These are phyloP conservation scores for Sphaerulina vaccinii DNA, from an alignment of 2,329 filamentous ascomycete species.

Conservation along the genomic window DNA sequence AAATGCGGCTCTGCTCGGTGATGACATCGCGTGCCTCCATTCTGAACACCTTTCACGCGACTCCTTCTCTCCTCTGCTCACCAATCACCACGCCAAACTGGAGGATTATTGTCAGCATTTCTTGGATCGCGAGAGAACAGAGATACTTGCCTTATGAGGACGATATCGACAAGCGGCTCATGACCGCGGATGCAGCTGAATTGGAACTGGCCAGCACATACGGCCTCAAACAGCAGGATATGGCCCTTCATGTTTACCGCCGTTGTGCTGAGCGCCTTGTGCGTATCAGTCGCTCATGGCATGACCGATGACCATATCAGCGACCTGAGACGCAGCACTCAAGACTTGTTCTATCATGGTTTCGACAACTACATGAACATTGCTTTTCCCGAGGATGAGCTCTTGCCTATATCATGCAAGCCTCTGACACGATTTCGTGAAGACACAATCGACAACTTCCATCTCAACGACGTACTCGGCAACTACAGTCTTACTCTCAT, in stretches of 20 bases:
- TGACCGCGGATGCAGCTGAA: slow-evolving; percentile 28
- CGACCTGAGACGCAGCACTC: slow-evolving; percentile 46
- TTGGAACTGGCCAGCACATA: slow-evolving; percentile 24
- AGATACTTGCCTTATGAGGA: too few relatives aligned
- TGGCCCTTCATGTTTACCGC: slow-evolving; percentile 38
- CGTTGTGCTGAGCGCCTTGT: slow-evolving; percentile 35
- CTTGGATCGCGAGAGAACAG: too few relatives aligned
- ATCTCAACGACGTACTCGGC: slow-evolving; percentile 94
- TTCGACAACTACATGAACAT: slow-evolving; percentile 92
- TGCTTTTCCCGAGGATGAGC: slow-evolving; percentile 94
- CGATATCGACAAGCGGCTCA: slow-evolving; percentile 1
- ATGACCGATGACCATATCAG: slow-evolving; percentile 47
- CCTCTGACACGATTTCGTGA: slow-evolving; percentile 80
- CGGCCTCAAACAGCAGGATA: slow-evolving; percentile 24
- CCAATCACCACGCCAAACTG: too few relatives aligned
- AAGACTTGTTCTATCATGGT: slow-evolving; percentile 91
- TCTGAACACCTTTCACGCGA: neutral
- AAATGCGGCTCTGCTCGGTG: neutral
- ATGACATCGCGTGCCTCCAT: neutral
- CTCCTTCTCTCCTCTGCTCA: neutral
- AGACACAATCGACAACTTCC: too few relatives aligned
- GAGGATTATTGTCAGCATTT: too few relatives aligned
- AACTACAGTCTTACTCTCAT: slow-evolving; percentile 97
- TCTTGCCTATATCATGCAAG: slow-evolving; percentile 80
- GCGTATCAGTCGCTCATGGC: slow-evolving; percentile 39